phyloP scores from a whole-genome alignment of 345 rosid genomes.

The Brassica cretica region DNA sequence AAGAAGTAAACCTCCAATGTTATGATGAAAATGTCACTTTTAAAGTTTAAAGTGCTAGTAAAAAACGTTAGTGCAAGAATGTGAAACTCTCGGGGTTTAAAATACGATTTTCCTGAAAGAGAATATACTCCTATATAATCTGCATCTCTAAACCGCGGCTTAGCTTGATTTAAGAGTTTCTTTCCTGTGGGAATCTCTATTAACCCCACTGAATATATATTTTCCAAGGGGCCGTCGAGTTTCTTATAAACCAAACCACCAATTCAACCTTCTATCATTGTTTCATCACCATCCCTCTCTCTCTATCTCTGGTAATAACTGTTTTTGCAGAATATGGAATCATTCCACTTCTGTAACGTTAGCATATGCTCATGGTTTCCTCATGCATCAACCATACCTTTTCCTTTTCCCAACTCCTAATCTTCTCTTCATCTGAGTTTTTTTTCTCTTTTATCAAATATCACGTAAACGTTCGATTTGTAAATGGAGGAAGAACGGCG shows the following conservation, averaged over 20 bases:
- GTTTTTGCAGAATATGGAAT: conserved; percentile 15
- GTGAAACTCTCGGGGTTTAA: too few relatives aligned
- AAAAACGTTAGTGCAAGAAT: too few relatives aligned
- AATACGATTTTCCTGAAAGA: background rate
- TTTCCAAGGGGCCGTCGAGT: background rate
- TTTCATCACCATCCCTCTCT: conserved; percentile 5
- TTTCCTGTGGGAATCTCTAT: conserved; percentile 16
- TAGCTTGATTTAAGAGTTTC: background rate
- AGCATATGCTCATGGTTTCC: conserved; percentile 13
- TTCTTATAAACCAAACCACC: conserved; percentile 5
- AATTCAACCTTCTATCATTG: background rate
- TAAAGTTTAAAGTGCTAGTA: too few relatives aligned
- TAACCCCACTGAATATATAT: conserved; percentile 14
- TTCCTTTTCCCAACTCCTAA: background rate
- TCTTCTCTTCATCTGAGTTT: too few relatives aligned
- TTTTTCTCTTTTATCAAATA: too few relatives aligned
- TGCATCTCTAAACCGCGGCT: conserved; percentile 15
- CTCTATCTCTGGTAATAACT: background rate
- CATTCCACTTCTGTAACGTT: background rate
- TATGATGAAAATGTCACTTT: too few relatives aligned
- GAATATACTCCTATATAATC: background rate
- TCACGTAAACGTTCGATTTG: too few relatives aligned
- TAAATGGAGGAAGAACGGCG: conserved; percentile 40
- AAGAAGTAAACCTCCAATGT: too few relatives aligned
- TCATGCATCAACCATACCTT: conserved; percentile 6